phyloP scores from a whole-genome alignment of 2,329 filamentous ascomycete genomes.

The Neofusicoccum laricinum region DNA sequence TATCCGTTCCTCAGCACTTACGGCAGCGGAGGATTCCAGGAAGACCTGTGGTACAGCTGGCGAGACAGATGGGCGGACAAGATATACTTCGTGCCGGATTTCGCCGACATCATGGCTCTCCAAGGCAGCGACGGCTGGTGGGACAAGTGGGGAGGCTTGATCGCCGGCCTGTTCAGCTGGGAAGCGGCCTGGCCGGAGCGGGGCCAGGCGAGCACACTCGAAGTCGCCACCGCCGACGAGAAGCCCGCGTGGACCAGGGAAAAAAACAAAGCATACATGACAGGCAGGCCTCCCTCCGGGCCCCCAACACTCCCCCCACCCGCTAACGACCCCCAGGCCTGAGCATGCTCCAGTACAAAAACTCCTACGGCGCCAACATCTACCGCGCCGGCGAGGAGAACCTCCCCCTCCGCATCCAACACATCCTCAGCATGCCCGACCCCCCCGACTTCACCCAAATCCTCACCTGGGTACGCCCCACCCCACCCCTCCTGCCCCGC shows the following conservation, averaged over 20 bases:
- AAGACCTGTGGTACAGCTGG: not conserved
- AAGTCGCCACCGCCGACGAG: slow-evolving; percentile 22
- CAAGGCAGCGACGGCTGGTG: slow-evolving; percentile 31
- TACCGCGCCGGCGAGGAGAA: slow-evolving; percentile 36
- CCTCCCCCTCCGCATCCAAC: slow-evolving; percentile 34
- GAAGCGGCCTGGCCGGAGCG: slow-evolving; percentile 34
- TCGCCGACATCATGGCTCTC: slow-evolving; percentile 25
- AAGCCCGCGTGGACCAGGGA: slow-evolving; percentile 25
- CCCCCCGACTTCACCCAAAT: slow-evolving; percentile 33
- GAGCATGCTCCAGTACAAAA: slow-evolving; percentile 31
- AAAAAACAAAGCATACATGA: slow-evolving; percentile 34
- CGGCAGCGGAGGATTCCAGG: not conserved
- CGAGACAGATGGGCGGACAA: not conserved
- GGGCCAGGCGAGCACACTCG: not conserved
- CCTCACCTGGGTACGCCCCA: slow-evolving; percentile 28
- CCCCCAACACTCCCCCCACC: not conserved
- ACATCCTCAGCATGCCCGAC: slow-evolving; percentile 31
- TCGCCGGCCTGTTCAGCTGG: slow-evolving; percentile 40
- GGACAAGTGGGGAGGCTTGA: slow-evolving; percentile 28
- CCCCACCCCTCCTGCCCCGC: too few relatives aligned
- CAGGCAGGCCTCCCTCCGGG: slow-evolving; percentile 12
- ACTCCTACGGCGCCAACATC: slow-evolving; percentile 28
- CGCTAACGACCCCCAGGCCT: not conserved
- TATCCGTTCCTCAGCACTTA: not conserved
- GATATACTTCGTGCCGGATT: slow-evolving; percentile 35